A percentile compares a stretch with the other conserved stretches of the same genome.
Evolutionary conservation across 352 stramenopile species (phyloP).

Genomic region (Phytophthora pluvialis): DNA sequence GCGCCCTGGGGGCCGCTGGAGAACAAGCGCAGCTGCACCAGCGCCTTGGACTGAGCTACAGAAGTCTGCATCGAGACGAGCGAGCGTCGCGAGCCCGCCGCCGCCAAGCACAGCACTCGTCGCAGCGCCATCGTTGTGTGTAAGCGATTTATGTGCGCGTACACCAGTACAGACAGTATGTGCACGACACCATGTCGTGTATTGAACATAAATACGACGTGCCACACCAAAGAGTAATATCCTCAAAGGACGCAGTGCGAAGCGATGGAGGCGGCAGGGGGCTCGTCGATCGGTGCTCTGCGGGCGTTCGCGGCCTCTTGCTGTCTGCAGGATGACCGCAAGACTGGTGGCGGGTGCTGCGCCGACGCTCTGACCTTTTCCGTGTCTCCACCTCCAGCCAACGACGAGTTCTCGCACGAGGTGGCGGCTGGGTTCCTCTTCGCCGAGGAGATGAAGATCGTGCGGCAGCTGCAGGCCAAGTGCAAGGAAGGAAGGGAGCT

Average conservation of each 20-base stretch:
- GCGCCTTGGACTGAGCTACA: not conserved
- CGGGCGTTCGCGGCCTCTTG: slow-evolving; percentile 35
- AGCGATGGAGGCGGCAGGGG: slow-evolving; percentile 17
- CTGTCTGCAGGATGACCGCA: slow-evolving; percentile 17
- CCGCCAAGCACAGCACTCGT: slow-evolving; percentile 15
- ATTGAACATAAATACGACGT: not conserved
- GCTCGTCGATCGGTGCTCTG: slow-evolving; percentile 36
- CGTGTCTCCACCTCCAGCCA: slow-evolving; percentile 29
- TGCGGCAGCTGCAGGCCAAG: slow-evolving; percentile 55
- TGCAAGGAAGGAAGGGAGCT: slow-evolving; percentile 40
- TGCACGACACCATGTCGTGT: not conserved
- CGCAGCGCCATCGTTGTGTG: slow-evolving; percentile 29
- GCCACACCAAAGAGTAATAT: slow-evolving; percentile 6
- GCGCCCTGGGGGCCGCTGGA: slow-evolving; percentile 37
- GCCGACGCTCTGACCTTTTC: slow-evolving; percentile 34
- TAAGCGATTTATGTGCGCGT: not conserved
- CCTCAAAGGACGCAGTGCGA: slow-evolving; percentile 22
- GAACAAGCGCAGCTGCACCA: slow-evolving; percentile 28
- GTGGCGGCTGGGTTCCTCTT: slow-evolving; percentile 53
- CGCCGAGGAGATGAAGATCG: slow-evolving; percentile 69
- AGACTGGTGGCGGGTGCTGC: slow-evolving; percentile 21
- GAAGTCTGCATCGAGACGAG: slow-evolving; percentile 1
- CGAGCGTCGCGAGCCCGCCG: slow-evolving; percentile 2
- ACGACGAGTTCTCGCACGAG: slow-evolving; percentile 60
- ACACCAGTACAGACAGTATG: not conserved